phyloP scores from a whole-genome alignment of 2,329 filamentous ascomycete species.

The Cladosporium sp. region DNA sequence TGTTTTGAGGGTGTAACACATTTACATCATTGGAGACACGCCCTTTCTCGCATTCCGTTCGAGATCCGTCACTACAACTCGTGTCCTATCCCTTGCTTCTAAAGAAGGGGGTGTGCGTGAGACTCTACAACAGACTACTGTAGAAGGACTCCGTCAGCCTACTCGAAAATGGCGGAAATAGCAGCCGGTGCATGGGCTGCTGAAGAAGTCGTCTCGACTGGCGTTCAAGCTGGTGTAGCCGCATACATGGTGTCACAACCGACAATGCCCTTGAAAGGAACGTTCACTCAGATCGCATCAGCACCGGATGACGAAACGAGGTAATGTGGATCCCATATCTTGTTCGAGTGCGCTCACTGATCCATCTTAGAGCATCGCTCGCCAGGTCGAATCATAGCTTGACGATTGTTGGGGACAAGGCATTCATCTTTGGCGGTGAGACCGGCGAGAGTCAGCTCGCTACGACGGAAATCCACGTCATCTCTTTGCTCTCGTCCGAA shows the following conservation, averaged over 20 bases:
- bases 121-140: no score
- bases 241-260: constrained; percentile 38
- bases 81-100: constrained; percentile 6
- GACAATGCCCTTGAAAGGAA: constrained; percentile 38
- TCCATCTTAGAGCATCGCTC: constrained; percentile 20
- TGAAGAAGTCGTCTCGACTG: constrained; percentile 36
- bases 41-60: no score
- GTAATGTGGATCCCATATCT: not conserved
- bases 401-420: constrained; percentile 36
- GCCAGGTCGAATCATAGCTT: constrained; percentile 34
- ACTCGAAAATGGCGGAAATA: constrained; percentile 33
- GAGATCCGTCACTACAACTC: not conserved
- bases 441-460: constrained; percentile 32
- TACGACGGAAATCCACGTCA: constrained; percentile 38
- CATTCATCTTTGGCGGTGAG: constrained; percentile 41
- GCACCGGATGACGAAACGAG: constrained; percentile 30
- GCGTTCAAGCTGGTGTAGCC: constrained; percentile 32
- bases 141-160: not conserved
- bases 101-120: no score
- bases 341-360: not conserved
- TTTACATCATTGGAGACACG: no score
- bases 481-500: constrained; percentile 28
- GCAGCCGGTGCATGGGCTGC: constrained; percentile 34
- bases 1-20: no score
- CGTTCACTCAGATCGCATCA: constrained; percentile 36